Evolutionary conservation across 257 asterid species (phyloP).

Genomic region (Solanum stenotomum): DNA sequence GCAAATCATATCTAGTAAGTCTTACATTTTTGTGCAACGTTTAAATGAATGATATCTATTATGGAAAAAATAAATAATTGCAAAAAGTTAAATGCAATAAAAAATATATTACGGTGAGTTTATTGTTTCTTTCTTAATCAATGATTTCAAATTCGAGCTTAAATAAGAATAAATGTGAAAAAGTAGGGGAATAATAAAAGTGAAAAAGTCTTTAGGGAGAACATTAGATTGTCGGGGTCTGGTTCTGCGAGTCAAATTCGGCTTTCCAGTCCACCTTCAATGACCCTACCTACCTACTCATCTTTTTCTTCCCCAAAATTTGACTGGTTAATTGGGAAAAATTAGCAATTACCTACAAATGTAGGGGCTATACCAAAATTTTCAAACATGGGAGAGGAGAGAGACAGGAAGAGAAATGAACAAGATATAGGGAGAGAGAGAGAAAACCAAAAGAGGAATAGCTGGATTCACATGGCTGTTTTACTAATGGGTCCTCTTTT

Average conservation of each 20-base stretch:
- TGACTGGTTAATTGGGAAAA: not conserved
- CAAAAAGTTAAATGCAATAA: too few species aligned
- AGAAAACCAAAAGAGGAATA: slow-evolving; percentile 12
- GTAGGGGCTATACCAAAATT: not conserved
- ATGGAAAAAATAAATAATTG: too few species aligned
- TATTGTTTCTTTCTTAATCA: too few species aligned
- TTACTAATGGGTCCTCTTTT: slow-evolving; percentile 30
- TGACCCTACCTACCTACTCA: not conserved
- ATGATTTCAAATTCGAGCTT: not conserved
- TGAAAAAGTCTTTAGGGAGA: not conserved
- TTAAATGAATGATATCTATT: too few species aligned
- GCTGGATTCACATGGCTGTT: slow-evolving; percentile 77
- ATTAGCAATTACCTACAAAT: not conserved
- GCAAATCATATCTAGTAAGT: not conserved
- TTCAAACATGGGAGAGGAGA: not conserved
- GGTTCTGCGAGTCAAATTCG: not conserved
- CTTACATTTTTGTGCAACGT: not conserved
- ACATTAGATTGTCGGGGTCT: not conserved
- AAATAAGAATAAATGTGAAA: not conserved
- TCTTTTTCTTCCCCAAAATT: not conserved
- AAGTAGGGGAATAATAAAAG: not conserved
- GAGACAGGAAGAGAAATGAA: not conserved
- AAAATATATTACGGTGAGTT: fast-evolving
- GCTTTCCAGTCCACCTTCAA: not conserved
- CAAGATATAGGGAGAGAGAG: not conserved